Evolutionary conservation across 495 filamentous ascomycete genomes (phyloP).

Genomic region (Melanomma pulvis-pyrius): DNA sequence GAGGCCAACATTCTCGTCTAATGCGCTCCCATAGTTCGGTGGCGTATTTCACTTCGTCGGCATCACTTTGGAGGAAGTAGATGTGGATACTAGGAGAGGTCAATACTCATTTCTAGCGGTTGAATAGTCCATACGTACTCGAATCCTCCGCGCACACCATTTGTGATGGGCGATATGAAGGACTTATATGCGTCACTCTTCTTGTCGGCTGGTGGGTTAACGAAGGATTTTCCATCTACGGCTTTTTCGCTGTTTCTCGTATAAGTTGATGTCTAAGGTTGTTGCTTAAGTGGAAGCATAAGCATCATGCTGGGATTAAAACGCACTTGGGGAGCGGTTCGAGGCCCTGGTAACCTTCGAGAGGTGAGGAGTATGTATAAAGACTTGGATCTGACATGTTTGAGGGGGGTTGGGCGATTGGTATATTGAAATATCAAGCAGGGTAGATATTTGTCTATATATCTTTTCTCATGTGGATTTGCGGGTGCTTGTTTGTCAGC

Average conservation of each 20-base stretch:
- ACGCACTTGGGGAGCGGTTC: constrained; percentile 36
- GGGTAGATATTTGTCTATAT: background rate
- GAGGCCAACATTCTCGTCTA: constrained; percentile 68
- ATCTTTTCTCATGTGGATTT: background rate
- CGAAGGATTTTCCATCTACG: constrained; percentile 45
- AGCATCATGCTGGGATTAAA: too few relatives aligned
- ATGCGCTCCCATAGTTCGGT: constrained; percentile 76
- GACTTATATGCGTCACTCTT: constrained; percentile 40
- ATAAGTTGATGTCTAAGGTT: too few relatives aligned
- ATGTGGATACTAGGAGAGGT: constrained; percentile 62
- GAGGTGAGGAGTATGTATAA: constrained; percentile 35
- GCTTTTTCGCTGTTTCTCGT: constrained; percentile 38
- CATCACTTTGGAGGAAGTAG: constrained; percentile 65
- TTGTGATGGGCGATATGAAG: constrained; percentile 44
- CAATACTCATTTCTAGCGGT: background rate
- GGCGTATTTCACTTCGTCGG: constrained; percentile 65
- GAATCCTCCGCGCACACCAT: constrained; percentile 52
- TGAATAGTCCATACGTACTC: constrained; percentile 47
- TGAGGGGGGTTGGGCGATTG: background rate
- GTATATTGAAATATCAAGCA: background rate
- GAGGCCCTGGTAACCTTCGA: constrained; percentile 37
- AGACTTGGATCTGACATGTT: constrained; percentile 40
- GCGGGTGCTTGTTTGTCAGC: constrained; percentile 26
- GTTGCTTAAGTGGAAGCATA: too few relatives aligned
- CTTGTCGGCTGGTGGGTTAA: constrained; percentile 41